Base-by-base conservation (phyloP, 768 basidiomycete genomes). In the Trametes sanguinea region DNA sequence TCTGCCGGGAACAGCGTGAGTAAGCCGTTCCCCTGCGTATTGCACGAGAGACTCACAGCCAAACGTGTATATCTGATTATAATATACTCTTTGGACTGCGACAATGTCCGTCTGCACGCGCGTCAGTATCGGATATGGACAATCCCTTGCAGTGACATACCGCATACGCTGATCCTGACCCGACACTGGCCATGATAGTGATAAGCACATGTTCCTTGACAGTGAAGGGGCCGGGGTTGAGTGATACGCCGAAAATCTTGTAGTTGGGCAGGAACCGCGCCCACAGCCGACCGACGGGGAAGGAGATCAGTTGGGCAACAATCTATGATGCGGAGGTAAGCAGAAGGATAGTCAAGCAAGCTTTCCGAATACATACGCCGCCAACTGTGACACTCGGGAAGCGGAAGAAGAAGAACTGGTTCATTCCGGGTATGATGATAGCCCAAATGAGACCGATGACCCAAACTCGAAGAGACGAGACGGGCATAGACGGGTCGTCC, bases 321-420 rank as follows among this genome's bases (percentile, higher is more conserved):
- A 90, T 81, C 76, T 86, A 60, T 16, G 6, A 1, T 35, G n/a
- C n/a, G 6, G 17, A 2, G 6, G 32, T 52, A 17, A 44, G 58
- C 62, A 63, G n/a, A 29, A 27, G 50, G 44, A 35, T 35, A 53
- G 4, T 32, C 32, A 46, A 33, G 9, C 6, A 11, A 37, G 35
- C 11, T 37, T 37, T 37, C 35, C 6, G 39, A n/a, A 30, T 7
- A 62, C 73, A 33, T 65, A 76, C 78, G 72, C 78, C 77, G n/a
- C 79, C 80, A 62, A 92, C 80, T 27, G 77, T 76, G 11, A 91
- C 85, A 35, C 81, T 81, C 3, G 90, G 90, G 68, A 84, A 88
- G 14, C 88, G 86, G 75, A 90, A 89, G 79, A 83, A 87, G 75
- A 90, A 87, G 76, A 90, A 88, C 63, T 89, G 89, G 68, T 92